Percentiles rank a stretch among this genome's conserved stretches.
These are phyloP conservation scores for Brassica napus DNA, from an alignment of 345 rosid genomes.

Conservation along the genomic window DNA sequence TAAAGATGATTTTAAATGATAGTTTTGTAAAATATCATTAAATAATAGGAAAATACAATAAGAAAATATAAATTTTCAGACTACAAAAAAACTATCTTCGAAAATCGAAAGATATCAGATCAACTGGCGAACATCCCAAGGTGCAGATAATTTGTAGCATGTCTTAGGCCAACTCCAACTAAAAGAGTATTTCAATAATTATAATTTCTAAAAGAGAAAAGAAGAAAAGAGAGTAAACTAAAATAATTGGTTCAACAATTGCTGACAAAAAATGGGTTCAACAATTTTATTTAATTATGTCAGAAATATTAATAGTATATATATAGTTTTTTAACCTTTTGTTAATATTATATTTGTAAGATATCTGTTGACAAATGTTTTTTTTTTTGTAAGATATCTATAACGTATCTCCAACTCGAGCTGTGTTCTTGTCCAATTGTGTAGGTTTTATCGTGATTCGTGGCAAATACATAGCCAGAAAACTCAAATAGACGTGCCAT, in stretches of 20 bases:
- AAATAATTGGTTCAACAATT: too few species aligned
- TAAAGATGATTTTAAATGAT: background rate
- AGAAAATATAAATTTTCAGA: background rate
- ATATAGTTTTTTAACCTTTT: too few species aligned
- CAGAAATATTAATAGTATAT: background rate
- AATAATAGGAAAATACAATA: background rate
- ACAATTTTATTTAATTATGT: too few species aligned
- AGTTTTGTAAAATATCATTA: background rate
- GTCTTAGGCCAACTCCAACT: background rate
- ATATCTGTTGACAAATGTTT: too few species aligned
- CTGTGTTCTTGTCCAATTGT: background rate
- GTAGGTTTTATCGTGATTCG: background rate
- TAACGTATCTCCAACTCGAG: background rate
- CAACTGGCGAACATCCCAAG: slow-evolving; percentile 10
- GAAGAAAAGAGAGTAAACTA: background rate
- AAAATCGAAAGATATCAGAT: background rate
- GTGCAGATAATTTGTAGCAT: slow-evolving; percentile 5
- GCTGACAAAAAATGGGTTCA: too few species aligned
- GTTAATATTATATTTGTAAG: too few species aligned
- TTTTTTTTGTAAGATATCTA: too few species aligned
- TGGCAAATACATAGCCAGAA: slow-evolving; percentile 20
- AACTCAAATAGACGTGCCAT: slow-evolving; percentile 11
- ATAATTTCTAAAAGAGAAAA: too few species aligned
- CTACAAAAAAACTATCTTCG: background rate
- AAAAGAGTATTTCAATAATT: too few species aligned